Base-by-base conservation (phyloP, 768 basidiomycete genomes). In the Podaxis sp. region DNA sequence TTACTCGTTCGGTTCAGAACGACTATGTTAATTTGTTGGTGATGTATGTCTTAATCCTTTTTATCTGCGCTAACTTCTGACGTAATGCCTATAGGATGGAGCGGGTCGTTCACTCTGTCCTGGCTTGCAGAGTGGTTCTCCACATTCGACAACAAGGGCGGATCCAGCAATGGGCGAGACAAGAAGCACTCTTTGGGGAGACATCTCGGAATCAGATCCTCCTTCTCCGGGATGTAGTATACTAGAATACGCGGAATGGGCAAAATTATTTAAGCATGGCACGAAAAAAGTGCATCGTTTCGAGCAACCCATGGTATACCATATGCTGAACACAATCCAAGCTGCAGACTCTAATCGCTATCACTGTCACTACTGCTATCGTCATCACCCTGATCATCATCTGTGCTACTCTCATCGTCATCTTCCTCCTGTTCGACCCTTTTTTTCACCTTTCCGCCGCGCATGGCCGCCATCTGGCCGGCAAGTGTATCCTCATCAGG, bases 381-480 rank as follows among this genome's bases (percentile, higher is more conserved):
- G 64, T 82, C 80, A 64, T 79, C 80, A 61, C 76, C 76, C 65
- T 81, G 78, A 57, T 76, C 78, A 61, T 76, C 78, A 44, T 71
- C 72, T 28, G 70, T 75, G 55, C 73, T 81, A 64, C 82, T 84
- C 66, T 81, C 80, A 61, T 84, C 82, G 50, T 76, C 78, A 52
- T 82, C 81, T 46, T 80, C 82, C 44, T 83, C 85, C 32, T 73
- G 76, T 14, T 61, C 73, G 27, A 62, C 59, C 21, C 68, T 73
- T 69, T 85, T 88, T 82, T 93, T 97, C 62, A 96, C 93, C 18
- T 83, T 66, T 2, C 88, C 90, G 3, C 95, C 95, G 47, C 91
- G 86, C 93, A 99, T 93, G 47, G 87, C 86, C 4, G 95, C 95
- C 93, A 98, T 96, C 78, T 99, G 97, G 6, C 97, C 97, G 4